Base-by-base conservation (phyloP, 2,329 filamentous ascomycete genomes). In the Cladophialophora exuberans region DNA sequence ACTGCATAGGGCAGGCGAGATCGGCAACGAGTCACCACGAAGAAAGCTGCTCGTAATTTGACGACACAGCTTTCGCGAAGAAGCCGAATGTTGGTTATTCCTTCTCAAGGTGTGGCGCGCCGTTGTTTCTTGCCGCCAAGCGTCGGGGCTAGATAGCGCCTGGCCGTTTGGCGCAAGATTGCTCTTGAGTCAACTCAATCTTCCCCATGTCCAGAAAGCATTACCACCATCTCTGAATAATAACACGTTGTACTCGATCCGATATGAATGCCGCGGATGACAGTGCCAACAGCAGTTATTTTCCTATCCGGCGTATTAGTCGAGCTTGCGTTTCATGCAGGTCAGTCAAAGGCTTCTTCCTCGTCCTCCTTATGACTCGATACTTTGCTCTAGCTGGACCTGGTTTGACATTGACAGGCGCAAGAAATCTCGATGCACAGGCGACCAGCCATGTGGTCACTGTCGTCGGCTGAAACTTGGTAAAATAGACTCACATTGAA, bases 271-370 rank as follows among this genome's bases (percentile, higher is more conserved):
- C 28, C 28, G 38, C 4, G 23, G 2, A 23, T 20, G 38, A 23
- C 6, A 42, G 38, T 20, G 15, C 36, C 18, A 10, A 41, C 36
- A 41, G 36, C 36, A 41, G 20, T 41, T 42, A 42, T 10, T 42
- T 42, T 23, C 38, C 38, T 5, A 22, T 42, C 17, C 38, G 38
- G 5, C 38, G 38, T 20, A 42, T 42, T 42, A 20, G 9, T 13
- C 38, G 23, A 42, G 38, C 38, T 23, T 42, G 38, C 38, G 10
- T 42, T 23, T 42, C 38, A 22, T 42, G 38, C 38, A 42, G 38
- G 38, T 42, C 13, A 4, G 38, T 42, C 23, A 4, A 41, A 4
- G 36, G 9, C 15, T 42, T 23, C 38, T 23, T 23, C 38, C 11
- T 23, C 17, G 10, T 6, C 38, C 23, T 23, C 28, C 13, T 13